These are phyloP conservation scores for Cutaneotrichosporon sp. DNA, from an alignment of 1,284 basidiomycete genomes.

Conservation along the genomic window DNA sequence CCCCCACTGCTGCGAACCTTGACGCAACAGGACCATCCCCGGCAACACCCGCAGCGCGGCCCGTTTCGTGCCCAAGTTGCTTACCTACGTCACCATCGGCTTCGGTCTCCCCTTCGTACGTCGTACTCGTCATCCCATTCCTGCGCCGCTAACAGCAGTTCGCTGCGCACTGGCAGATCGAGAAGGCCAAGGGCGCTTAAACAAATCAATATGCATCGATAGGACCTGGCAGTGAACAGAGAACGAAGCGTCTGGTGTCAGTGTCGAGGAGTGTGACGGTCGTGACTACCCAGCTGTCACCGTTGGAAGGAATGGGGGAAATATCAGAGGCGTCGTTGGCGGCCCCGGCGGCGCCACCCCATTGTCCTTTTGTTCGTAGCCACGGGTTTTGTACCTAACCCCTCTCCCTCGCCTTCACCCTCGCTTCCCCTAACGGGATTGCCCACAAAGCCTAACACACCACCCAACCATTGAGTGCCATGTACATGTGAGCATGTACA, in stretches of 20 bases:
- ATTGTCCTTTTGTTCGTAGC: neutral
- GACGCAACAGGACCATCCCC: constrained; percentile 40
- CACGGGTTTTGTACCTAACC: neutral
- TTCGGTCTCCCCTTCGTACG: constrained; percentile 30
- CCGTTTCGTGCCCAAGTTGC: constrained; percentile 43
- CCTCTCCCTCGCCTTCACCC: neutral
- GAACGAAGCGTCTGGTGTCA: neutral
- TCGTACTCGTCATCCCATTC: neutral
- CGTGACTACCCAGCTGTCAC: constrained; percentile 10
- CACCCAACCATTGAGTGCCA: no score
- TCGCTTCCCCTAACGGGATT: neutral
- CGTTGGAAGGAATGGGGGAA: constrained; percentile 7
- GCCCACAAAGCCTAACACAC: neutral
- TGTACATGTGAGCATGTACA: no score
- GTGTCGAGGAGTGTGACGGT: neutral
- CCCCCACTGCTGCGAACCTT: neutral
- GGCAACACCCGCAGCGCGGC: constrained; percentile 41
- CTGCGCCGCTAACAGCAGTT: constrained; percentile 8
- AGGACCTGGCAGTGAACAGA: neutral
- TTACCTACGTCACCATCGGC: constrained; percentile 28
- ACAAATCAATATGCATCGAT: constrained; percentile 3
- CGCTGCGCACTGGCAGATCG: constrained; percentile 7
- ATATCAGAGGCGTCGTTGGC: neutral
- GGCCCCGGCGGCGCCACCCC: neutral
- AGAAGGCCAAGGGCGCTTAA: constrained; percentile 14